Evolutionary conservation across 2,329 filamentous ascomycete species (phyloP).

Genomic region (Monilinia aucupariae): DNA sequence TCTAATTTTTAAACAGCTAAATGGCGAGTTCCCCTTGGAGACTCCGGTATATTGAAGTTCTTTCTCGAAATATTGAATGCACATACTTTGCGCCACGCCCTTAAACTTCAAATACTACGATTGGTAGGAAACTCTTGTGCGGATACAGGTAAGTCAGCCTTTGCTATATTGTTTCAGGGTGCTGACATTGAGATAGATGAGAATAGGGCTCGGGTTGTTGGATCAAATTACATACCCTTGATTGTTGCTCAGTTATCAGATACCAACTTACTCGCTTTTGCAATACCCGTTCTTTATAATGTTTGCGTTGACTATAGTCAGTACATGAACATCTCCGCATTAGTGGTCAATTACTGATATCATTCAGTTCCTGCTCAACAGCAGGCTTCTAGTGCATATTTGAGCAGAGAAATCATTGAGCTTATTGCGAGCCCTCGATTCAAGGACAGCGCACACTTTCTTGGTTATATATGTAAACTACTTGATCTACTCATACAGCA

Average conservation of each 20-base stretch:
- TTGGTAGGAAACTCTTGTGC: conserved; percentile 59
- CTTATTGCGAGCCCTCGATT: conserved; percentile 46
- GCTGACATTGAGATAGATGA: conserved; percentile 41
- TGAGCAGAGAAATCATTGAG: conserved; percentile 46
- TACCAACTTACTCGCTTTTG: conserved; percentile 47
- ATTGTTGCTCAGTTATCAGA: conserved; percentile 45
- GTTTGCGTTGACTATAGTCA: conserved; percentile 58
- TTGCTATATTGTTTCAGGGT: not conserved
- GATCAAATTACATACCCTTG: conserved; percentile 42
- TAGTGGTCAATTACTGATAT: conserved; percentile 22
- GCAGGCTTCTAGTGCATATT: conserved; percentile 47
- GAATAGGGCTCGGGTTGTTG: conserved; percentile 52
- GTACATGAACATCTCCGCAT: conserved; percentile 20
- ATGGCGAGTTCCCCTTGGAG: conserved; percentile 53
- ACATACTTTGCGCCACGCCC: not conserved
- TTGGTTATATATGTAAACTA: conserved; percentile 53
- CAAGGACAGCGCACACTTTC: conserved; percentile 39
- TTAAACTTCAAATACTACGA: conserved; percentile 52
- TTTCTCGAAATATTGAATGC: conserved; percentile 45
- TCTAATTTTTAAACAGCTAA: conserved; percentile 38
- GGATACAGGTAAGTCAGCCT: conserved; percentile 44
- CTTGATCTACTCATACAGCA: conserved; percentile 49
- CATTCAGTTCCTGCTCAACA: conserved; percentile 47
- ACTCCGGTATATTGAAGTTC: conserved; percentile 53
- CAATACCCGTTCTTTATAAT: conserved; percentile 57